Evolutionary conservation across 768 basidiomycete species (phyloP).

Genomic region (Phaffia tasmanica): DNA sequence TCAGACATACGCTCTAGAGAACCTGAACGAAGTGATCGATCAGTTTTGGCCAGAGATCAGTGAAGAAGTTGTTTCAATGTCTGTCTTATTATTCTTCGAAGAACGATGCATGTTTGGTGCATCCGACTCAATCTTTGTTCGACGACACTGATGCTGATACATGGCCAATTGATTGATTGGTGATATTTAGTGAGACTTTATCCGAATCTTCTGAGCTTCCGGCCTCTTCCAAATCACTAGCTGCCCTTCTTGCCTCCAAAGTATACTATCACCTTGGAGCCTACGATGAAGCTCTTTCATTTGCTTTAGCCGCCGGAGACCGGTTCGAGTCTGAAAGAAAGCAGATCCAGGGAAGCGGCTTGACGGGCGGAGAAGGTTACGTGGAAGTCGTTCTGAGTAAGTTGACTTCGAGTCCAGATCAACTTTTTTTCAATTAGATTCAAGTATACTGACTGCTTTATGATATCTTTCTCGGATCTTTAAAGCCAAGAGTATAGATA

Average conservation of each 20-base stretch:
- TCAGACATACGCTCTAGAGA: conserved; percentile 80
- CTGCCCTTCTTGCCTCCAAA: conserved; percentile 90
- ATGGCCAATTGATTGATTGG: conserved; percentile 25
- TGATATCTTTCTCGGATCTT: background rate
- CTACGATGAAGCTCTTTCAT: conserved; percentile 88
- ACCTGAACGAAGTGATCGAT: conserved; percentile 70
- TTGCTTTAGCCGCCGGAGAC: conserved; percentile 79
- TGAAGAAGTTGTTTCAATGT: conserved; percentile 84
- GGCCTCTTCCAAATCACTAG: conserved; percentile 61
- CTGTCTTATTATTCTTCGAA: conserved; percentile 36
- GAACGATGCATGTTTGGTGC: background rate
- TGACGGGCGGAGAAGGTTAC: conserved; percentile 61
- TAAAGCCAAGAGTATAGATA: conserved; percentile 88
- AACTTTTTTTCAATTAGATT: background rate
- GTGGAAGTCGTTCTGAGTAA: conserved; percentile 86
- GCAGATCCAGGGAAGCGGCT: conserved; percentile 40
- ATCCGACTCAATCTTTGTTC: background rate
- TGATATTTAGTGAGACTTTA: conserved; percentile 59
- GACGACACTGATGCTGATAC: conserved; percentile 14
- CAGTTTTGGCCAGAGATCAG: conserved; percentile 99
- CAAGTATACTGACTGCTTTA: background rate
- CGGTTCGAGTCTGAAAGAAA: conserved; percentile 54
- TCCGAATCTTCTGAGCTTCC: conserved; percentile 74
- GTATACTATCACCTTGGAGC: conserved; percentile 95
- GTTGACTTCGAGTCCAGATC: conserved; percentile 37